These are phyloP conservation scores for Rhododendron griersonianum DNA, from an alignment of 148 eudicot genomes.

Conservation along the genomic window DNA sequence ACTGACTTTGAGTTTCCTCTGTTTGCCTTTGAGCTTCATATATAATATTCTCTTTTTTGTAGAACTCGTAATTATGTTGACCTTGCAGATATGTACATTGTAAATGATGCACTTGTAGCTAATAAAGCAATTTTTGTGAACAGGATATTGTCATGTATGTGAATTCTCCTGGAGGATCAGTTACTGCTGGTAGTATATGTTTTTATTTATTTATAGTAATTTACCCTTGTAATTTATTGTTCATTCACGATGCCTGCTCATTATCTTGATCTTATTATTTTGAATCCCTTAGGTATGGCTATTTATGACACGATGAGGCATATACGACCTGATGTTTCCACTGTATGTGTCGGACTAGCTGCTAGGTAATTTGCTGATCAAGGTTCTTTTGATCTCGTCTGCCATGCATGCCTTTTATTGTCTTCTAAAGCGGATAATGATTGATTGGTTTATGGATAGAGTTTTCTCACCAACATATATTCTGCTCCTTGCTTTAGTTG, in stretches of 20 bases:
- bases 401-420: not conserved
- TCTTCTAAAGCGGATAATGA: not conserved
- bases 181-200: slow-evolving; percentile 76
- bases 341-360: slow-evolving; percentile 94
- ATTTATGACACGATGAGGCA: slow-evolving; percentile 93
- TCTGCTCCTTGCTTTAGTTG: not conserved
- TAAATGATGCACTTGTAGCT: not conserved
- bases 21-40: slow-evolving; percentile 2
- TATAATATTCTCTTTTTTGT: not conserved
- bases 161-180: slow-evolving; percentile 98
- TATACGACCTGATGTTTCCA: slow-evolving; percentile 90
- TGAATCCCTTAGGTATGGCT: slow-evolving; percentile 68
- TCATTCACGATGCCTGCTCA: not conserved
- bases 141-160: slow-evolving; percentile 98
- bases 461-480: not conserved
- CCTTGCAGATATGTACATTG: not conserved
- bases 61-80: not conserved
- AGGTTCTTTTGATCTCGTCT: not conserved
- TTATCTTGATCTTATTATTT: not conserved
- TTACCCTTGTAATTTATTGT: not conserved
- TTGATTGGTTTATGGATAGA: not conserved
- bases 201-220: not conserved
- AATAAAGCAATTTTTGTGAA: slow-evolving; percentile 5
- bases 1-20: not conserved
- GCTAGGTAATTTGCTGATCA: slow-evolving; percentile 54